Conservation (phyloP, 1,284 basidiomycete species). For the Cutaneotrichosporon curvatum region DNA sequence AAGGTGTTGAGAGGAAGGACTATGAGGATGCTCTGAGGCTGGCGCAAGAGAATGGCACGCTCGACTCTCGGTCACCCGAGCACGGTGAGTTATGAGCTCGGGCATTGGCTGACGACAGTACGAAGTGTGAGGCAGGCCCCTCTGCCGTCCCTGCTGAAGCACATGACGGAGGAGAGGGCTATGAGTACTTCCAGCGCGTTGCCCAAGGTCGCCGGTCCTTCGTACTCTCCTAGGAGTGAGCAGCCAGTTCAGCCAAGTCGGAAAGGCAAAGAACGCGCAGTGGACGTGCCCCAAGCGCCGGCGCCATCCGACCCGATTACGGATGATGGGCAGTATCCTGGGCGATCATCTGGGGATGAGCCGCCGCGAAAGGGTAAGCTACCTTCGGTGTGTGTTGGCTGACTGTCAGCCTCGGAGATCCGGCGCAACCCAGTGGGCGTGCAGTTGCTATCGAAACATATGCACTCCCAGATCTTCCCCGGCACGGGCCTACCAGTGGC, state of each 20-base stretch:
- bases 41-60: neutral
- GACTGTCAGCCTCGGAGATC: no score
- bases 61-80: neutral
- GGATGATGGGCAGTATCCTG: no score
- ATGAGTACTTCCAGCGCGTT: neutral
- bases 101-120: conserved; percentile 1
- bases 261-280: conserved; percentile 27
- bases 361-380: no score
- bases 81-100: neutral
- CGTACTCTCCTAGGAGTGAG: no score
- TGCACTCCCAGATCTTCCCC: conserved; percentile 81
- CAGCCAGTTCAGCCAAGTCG: neutral
- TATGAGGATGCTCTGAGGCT: conserved; percentile 5
- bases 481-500: conserved; percentile 61
- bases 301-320: neutral
- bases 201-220: neutral
- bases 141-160: conserved; percentile 20
- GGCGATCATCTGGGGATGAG: no score
- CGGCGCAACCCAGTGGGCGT: conserved; percentile 79
- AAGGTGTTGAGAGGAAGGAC: conserved; percentile 4
- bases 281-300: neutral
- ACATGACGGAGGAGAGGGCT: conserved; percentile 5
- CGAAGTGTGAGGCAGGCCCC: conserved; percentile 3
- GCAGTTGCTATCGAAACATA: conserved; percentile 71
- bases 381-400: no score